Percentiles rank a stretch among this genome's conserved stretches.
Evolutionary conservation across 495 filamentous ascomycete genomes (phyloP).

Genomic region (Trichoderma gamsii): DNA sequence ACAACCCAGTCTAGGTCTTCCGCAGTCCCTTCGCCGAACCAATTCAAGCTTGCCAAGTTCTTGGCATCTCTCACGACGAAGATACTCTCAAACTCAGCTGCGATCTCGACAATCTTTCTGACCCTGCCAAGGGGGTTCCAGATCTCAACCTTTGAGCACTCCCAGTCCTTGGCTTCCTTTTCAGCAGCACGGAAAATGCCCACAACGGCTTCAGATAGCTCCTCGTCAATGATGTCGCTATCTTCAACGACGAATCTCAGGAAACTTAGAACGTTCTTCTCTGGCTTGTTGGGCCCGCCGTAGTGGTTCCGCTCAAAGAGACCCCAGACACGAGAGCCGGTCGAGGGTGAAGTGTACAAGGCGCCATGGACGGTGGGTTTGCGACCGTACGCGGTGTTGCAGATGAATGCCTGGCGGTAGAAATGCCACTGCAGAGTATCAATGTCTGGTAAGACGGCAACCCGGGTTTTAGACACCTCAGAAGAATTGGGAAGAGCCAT

Average conservation of each 20-base stretch:
- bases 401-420: constrained; percentile 78
- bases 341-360: constrained; percentile 43
- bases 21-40: constrained; percentile 41
- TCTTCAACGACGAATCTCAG: constrained; percentile 72
- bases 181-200: constrained; percentile 32
- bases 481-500: constrained; percentile 25
- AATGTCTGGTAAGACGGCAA: constrained; percentile 69
- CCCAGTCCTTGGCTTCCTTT: constrained; percentile 35
- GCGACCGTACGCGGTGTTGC: constrained; percentile 43
- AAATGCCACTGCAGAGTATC: constrained; percentile 79
- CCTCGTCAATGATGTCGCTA: constrained; percentile 34
- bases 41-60: constrained; percentile 49
- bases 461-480: constrained; percentile 33
- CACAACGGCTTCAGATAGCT: constrained; percentile 53
- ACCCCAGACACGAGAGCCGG: constrained; percentile 56
- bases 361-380: constrained; percentile 63
- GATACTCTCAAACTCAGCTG: constrained; percentile 27
- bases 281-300: constrained; percentile 31
- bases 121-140: constrained; percentile 45
- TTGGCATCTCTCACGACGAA: constrained; percentile 41
- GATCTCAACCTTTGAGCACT: constrained; percentile 38
- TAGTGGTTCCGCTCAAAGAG: constrained; percentile 74
- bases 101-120: constrained; percentile 32
- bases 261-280: constrained; percentile 69
- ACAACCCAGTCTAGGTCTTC: constrained; percentile 71